phyloP scores from a whole-genome alignment of 2,329 filamentous ascomycete species.

The Aspergillus oerlinghausenensis region DNA sequence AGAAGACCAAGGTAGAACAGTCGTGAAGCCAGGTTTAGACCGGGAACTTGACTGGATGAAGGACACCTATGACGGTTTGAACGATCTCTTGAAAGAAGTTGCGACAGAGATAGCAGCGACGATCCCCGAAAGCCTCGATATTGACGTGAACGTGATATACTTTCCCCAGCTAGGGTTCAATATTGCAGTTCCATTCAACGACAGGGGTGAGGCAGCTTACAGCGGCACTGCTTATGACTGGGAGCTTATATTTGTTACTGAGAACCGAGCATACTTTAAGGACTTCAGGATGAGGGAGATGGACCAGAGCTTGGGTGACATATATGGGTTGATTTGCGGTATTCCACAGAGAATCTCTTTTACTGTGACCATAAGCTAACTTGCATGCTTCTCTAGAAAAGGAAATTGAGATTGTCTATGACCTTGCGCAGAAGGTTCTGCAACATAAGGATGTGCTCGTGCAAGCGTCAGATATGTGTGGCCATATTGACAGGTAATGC shows the following conservation, averaged over 20 bases:
- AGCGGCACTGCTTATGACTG: conserved; percentile 64
- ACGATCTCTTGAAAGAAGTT: conserved; percentile 65
- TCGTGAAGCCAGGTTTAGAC: conserved; percentile 69
- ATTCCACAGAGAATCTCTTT: conserved; percentile 7
- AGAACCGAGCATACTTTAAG: conserved; percentile 77
- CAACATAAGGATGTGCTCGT: conserved; percentile 63
- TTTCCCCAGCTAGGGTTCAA: conserved; percentile 90
- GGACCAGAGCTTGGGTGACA: conserved; percentile 76
- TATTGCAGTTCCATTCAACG: conserved; percentile 64
- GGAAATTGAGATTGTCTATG: conserved; percentile 84
- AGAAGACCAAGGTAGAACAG: conserved; percentile 63
- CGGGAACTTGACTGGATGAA: conserved; percentile 72
- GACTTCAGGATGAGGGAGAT: conserved; percentile 75
- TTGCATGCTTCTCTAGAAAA: conserved; percentile 52
- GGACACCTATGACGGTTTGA: conserved; percentile 70
- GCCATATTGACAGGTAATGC: conserved; percentile 68
- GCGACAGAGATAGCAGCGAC: conserved; percentile 58
- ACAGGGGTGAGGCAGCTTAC: conserved; percentile 58
- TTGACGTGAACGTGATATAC: conserved; percentile 72
- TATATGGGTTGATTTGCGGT: conserved; percentile 80
- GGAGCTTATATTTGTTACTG: conserved; percentile 72
- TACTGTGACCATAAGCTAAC: not conserved
- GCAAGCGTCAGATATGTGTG: conserved; percentile 71
- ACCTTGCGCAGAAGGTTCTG: conserved; percentile 66
- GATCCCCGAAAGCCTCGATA: conserved; percentile 55